Evolutionary conservation across 208 protist genomes (phyloP).

Genomic region (Naegleria lovaniensis): DNA sequence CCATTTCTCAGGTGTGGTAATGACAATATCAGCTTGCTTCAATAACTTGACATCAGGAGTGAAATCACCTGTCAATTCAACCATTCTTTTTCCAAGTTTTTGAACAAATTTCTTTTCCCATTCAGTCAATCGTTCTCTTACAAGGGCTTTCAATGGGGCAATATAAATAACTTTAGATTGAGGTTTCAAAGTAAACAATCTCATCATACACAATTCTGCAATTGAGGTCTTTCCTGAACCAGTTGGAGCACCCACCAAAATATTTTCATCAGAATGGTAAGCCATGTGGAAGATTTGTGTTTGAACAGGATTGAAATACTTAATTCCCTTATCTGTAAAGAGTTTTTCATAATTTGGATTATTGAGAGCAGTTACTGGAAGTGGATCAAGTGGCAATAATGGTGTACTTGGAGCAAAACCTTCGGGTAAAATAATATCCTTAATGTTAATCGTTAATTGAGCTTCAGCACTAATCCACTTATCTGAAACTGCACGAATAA

Average conservation of each 20-base stretch:
- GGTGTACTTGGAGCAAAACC: constrained; percentile 83
- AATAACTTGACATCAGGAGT: constrained; percentile 84
- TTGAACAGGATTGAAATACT: constrained; percentile 98
- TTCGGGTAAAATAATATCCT: constrained; percentile 88
- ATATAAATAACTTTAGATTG: constrained; percentile 96
- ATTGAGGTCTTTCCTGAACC: constrained; percentile 96
- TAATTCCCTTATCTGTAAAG: constrained; percentile 76
- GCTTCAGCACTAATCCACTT: constrained; percentile 82
- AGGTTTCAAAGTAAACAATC: constrained; percentile 74
- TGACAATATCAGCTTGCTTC: constrained; percentile 88
- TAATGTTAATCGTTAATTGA: constrained; percentile 79
- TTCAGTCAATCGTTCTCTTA: constrained; percentile 95
- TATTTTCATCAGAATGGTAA: constrained; percentile 95
- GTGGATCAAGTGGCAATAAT: constrained; percentile 86
- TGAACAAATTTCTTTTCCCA: constrained; percentile 82
- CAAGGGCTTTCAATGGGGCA: constrained; percentile 97
- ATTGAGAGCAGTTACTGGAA: constrained; percentile 71
- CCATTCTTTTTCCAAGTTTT: constrained; percentile 78
- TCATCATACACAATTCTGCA: constrained; percentile 96
- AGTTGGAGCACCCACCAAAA: constrained; percentile 95
- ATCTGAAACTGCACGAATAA: constrained; percentile 85
- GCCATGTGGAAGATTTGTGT: constrained; percentile 96
- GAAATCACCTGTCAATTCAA: constrained; percentile 96
- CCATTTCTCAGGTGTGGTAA: constrained; percentile 99
- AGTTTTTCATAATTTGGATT: constrained; percentile 68